A percentile compares a stretch with the other conserved stretches of the same genome.
Evolutionary conservation across 257 asterid species (phyloP).

Genomic region (Nemophila menziesii): DNA sequence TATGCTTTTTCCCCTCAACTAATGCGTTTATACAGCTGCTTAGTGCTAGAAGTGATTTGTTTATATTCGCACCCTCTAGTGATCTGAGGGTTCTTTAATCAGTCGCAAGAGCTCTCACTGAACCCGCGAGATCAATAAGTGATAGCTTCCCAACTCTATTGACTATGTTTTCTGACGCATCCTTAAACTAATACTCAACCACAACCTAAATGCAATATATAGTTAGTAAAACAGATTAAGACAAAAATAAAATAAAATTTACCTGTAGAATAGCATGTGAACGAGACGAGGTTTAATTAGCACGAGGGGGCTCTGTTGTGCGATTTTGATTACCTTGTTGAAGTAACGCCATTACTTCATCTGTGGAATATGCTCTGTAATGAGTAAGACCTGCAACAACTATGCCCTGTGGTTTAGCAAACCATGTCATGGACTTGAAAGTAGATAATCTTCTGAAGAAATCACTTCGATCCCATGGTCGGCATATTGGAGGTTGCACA

Average conservation of each 20-base stretch:
- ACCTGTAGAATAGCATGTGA: conserved; percentile 67
- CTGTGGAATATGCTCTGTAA: no score
- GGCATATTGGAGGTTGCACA: conserved; percentile 37
- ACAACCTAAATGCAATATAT: conserved; percentile 20
- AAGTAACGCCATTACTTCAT: conserved; percentile 59
- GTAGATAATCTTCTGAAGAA: conserved; percentile 62
- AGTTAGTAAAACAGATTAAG: background rate
- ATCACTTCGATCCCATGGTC: conserved; percentile 95
- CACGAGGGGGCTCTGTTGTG: conserved; percentile 57
- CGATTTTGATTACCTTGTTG: conserved; percentile 53
- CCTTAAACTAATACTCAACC: conserved; percentile 33
- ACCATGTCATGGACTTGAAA: conserved; percentile 94
- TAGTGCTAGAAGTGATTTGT: conserved; percentile 46
- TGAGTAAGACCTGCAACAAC: no score
- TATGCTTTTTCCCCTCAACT: conserved; percentile 58
- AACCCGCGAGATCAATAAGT: conserved; percentile 58
- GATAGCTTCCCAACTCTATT: conserved; percentile 47
- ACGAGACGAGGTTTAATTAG: conserved; percentile 52
- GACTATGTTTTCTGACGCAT: conserved; percentile 25
- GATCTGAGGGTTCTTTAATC: conserved; percentile 58
- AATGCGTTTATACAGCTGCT: conserved; percentile 63
- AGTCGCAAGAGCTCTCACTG: conserved; percentile 61
- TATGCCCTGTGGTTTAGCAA: conserved; percentile 98
- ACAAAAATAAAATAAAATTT: background rate
- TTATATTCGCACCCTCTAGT: conserved; percentile 57